A percentile compares a stretch with the other conserved stretches of the same genome.
Conservation (phyloP, 495 filamentous ascomycete genomes). For the Aspergillus campestris region DNA sequence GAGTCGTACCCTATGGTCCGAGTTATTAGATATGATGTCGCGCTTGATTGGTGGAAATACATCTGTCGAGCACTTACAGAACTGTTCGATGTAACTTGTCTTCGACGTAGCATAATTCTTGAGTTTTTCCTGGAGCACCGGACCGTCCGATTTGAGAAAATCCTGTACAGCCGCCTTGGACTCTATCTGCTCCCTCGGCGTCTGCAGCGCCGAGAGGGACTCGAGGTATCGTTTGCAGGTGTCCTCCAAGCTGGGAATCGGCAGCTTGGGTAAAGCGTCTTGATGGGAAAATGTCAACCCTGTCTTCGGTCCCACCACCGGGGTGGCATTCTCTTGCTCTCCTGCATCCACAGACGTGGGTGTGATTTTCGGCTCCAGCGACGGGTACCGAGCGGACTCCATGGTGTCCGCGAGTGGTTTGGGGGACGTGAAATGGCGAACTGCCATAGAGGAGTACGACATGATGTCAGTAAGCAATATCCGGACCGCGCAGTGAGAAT, state of each 20-base stretch:
- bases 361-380: conserved; percentile 14
- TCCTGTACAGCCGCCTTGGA: conserved; percentile 73
- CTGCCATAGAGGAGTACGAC: conserved; percentile 39
- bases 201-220: conserved; percentile 76
- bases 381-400: conserved; percentile 16
- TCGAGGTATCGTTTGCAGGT: conserved; percentile 75
- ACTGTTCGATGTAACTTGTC: conserved; percentile 97
- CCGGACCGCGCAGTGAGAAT: not conserved
- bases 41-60: not conserved
- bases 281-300: conserved; percentile 80
- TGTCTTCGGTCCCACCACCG: conserved; percentile 33
- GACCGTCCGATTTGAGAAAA: conserved; percentile 78
- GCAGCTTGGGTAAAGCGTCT: conserved; percentile 82
- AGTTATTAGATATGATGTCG: conserved; percentile 5
- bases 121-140: conserved; percentile 75
- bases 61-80: conserved; percentile 59
- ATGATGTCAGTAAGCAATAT: conserved; percentile 37
- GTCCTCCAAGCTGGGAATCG: conserved; percentile 83
- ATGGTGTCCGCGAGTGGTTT: conserved; percentile 50
- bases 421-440: conserved; percentile 52
- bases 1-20: conserved; percentile 82
- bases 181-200: conserved; percentile 71
- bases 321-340: conserved; percentile 9
- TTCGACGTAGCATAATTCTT: conserved; percentile 90
- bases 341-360: conserved; percentile 8